phyloP scores from a whole-genome alignment of 805 yeast genomes.

The Wickerhamomyces queroliae region DNA sequence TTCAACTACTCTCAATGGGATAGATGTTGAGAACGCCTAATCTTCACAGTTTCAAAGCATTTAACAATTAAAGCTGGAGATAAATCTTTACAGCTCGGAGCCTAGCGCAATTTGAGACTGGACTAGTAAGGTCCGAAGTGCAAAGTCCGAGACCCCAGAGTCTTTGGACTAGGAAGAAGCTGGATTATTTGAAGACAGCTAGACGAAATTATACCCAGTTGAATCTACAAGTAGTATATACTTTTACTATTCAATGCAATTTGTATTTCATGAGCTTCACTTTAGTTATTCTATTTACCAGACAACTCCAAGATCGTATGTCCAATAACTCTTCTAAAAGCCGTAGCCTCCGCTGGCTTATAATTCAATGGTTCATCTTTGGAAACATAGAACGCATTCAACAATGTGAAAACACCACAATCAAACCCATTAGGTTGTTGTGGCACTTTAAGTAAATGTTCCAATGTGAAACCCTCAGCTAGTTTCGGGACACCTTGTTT shows the following conservation, averaged over 20 bases:
- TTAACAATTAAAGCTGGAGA: no score
- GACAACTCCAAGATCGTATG: slow-evolving; percentile 11
- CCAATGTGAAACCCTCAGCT: slow-evolving; percentile 27
- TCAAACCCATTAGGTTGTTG: slow-evolving; percentile 88
- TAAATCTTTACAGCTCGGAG: no score
- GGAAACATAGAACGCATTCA: slow-evolving; percentile 61
- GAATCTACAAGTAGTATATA: not conserved
- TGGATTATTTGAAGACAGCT: no score
- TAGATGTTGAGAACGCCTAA: no score
- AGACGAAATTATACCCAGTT: no score
- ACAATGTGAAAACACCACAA: slow-evolving; percentile 92
- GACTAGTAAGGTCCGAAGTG: no score
- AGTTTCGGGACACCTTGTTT: slow-evolving; percentile 30
- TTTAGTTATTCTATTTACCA: not conserved
- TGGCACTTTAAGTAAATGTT: slow-evolving; percentile 48
- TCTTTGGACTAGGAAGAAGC: no score
- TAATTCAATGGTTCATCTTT: slow-evolving; percentile 45
- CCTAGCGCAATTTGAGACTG: no score
- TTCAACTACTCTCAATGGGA: no score
- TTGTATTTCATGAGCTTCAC: not conserved
- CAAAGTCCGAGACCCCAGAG: no score
- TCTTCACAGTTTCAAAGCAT: no score
- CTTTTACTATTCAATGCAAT: not conserved
- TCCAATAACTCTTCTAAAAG: slow-evolving; percentile 46
- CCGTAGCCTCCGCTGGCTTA: slow-evolving; percentile 62